A percentile compares a stretch with the other conserved stretches of the same genome.
phyloP scores from a whole-genome alignment of 1,284 basidiomycete genomes.

The Malassezia obtusa region DNA sequence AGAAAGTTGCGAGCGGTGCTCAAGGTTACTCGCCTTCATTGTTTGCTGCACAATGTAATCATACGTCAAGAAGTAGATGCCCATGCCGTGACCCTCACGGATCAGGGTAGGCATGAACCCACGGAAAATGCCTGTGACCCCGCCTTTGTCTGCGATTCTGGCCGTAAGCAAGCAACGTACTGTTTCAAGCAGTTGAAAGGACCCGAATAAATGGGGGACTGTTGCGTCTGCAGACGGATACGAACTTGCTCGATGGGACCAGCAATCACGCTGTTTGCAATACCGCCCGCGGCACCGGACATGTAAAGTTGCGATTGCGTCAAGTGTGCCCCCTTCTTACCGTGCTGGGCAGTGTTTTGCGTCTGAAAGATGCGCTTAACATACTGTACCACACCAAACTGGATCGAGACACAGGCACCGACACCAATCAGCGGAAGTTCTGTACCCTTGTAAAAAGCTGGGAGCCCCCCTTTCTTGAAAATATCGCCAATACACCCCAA shows the following conservation, averaged over 20 bases:
- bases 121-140: conserved; percentile 78
- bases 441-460: conserved; percentile 96
- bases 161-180: conserved; percentile 5
- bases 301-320: conserved; percentile 61
- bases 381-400: conserved; percentile 84
- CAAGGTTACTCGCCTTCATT: conserved; percentile 48
- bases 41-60: conserved; percentile 82
- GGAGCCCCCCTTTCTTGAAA: conserved; percentile 76
- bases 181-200: conserved; percentile 25
- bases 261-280: conserved; percentile 83
- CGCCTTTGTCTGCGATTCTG: conserved; percentile 43
- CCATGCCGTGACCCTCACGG: conserved; percentile 59
- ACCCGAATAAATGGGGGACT: conserved; percentile 49
- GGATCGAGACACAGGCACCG: conserved; percentile 88
- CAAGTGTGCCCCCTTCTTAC: conserved; percentile 46
- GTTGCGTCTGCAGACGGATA: conserved; percentile 59
- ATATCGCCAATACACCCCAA: conserved; percentile 78
- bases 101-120: conserved; percentile 81
- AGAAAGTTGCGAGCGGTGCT: conserved; percentile 26
- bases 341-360: conserved; percentile 18
- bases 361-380: conserved; percentile 70
- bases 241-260: conserved; percentile 95
- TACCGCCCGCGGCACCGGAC: conserved; percentile 71
- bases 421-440: conserved; percentile 86
- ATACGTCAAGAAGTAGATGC: conserved; percentile 66